These are phyloP conservation scores for Saccharomycopsis sp. DNA, from an alignment of 805 yeast genomes.

Conservation along the genomic window DNA sequence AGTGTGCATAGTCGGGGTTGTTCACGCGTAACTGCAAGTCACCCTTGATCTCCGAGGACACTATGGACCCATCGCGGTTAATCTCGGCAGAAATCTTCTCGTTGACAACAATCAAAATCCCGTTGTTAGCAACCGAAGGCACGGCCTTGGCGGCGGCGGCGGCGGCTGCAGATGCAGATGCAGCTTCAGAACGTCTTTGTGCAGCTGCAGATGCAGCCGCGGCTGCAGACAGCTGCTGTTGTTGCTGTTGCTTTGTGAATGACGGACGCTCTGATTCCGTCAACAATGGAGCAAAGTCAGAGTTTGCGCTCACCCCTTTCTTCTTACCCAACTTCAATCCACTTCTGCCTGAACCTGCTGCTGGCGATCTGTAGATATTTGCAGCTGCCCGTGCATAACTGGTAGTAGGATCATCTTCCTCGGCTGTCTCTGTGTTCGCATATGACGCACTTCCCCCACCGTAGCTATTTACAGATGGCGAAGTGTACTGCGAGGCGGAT, in stretches of 20 bases:
- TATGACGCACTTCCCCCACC: too few relatives aligned
- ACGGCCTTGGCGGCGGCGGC: slow-evolving; percentile 18
- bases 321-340: slow-evolving; percentile 75
- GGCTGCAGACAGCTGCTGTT: slow-evolving; percentile 24
- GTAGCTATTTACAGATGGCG: neutral
- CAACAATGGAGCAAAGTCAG: slow-evolving; percentile 29
- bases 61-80: slow-evolving; percentile 73
- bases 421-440: slow-evolving; percentile 10
- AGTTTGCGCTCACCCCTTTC: slow-evolving; percentile 29
- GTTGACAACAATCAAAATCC: slow-evolving; percentile 68
- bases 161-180: slow-evolving; percentile 20
- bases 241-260: slow-evolving; percentile 24
- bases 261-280: slow-evolving; percentile 27
- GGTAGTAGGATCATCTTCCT: slow-evolving; percentile 23
- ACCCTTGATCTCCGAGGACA: slow-evolving; percentile 77
- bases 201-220: slow-evolving; percentile 23
- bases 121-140: slow-evolving; percentile 48
- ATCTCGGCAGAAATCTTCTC: slow-evolving; percentile 76
- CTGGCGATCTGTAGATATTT: slow-evolving; percentile 20
- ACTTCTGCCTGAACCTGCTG: slow-evolving; percentile 45
- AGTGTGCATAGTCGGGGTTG: slow-evolving; percentile 60
- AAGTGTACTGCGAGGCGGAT: neutral
- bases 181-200: slow-evolving; percentile 17
- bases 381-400: slow-evolving; percentile 22
- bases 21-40: slow-evolving; percentile 84